Evolutionary conservation across 257 asterid species (phyloP).

Genomic region (Solanum pinnatisectum): DNA sequence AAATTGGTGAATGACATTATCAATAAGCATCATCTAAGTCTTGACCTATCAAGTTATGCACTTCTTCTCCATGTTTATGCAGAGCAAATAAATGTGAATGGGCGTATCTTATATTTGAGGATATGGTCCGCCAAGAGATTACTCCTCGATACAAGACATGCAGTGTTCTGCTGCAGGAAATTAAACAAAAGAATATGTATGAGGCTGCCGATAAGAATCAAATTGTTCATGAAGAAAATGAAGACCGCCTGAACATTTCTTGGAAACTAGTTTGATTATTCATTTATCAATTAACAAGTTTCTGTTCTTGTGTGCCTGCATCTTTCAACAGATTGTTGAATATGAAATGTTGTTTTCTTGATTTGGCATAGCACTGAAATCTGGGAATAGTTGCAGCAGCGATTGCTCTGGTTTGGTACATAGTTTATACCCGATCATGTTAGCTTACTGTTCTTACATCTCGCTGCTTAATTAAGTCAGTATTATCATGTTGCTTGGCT

Average conservation of each 20-base stretch:
- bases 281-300: neutral
- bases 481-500: neutral
- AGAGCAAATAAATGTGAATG: constrained; percentile 39
- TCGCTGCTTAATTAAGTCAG: too few relatives aligned
- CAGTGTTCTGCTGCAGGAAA: constrained; percentile 48
- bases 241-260: constrained; percentile 27
- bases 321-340: neutral
- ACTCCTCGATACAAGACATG: constrained; percentile 75
- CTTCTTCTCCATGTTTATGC: constrained; percentile 76
- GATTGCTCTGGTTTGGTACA: neutral
- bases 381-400: neutral
- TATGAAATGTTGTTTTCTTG: neutral
- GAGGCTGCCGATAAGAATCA: constrained; percentile 44
- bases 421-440: neutral
- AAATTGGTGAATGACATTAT: constrained; percentile 45
- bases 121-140: constrained; percentile 52
- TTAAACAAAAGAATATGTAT: constrained; percentile 46
- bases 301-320: neutral
- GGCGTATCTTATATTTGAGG: constrained; percentile 50
- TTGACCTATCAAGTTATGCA: constrained; percentile 58
- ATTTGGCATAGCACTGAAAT: neutral
- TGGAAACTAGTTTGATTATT: neutral
- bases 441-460: too few relatives aligned
- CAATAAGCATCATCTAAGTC: constrained; percentile 53
- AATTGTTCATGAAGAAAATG: constrained; percentile 56